These are phyloP conservation scores for Ceratocystis colombiana DNA, from an alignment of 2,329 filamentous ascomycete species.

Conservation along the genomic window DNA sequence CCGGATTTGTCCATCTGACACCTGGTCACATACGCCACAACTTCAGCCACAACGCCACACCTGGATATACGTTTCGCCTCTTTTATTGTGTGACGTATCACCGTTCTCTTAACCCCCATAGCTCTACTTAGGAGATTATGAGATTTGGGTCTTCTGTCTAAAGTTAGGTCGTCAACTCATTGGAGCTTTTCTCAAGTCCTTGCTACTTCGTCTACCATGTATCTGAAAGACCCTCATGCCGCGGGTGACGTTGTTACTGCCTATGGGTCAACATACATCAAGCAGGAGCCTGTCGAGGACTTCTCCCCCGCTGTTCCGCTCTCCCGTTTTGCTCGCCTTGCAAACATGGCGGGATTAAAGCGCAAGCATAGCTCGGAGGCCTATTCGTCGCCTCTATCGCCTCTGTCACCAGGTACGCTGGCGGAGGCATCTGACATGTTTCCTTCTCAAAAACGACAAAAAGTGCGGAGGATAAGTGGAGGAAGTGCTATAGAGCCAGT, in stretches of 20 bases:
- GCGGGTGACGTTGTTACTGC: conserved; percentile 8
- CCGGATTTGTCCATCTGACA: conserved; percentile 19
- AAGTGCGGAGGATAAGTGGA: conserved; percentile 18
- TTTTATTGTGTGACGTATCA: conserved; percentile 10
- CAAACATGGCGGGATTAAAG: conserved; percentile 16
- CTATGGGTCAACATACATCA: conserved; percentile 20
- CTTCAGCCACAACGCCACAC: conserved; percentile 15
- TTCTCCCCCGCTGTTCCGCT: conserved; percentile 5
- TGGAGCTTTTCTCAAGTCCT: conserved; percentile 8
- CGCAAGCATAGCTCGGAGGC: conserved; percentile 24
- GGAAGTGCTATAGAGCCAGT: not conserved
- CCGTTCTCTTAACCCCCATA: not conserved
- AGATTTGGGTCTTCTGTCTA: conserved; percentile 7
- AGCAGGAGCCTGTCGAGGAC: conserved; percentile 23
- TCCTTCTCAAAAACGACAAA: conserved; percentile 20
- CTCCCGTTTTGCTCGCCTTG: conserved; percentile 3
- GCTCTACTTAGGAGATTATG: conserved; percentile 13
- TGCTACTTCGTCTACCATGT: conserved; percentile 7
- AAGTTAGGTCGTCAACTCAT: not conserved
- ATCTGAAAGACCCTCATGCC: conserved; percentile 11
- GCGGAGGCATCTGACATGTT: conserved; percentile 15
- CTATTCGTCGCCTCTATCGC: conserved; percentile 22
- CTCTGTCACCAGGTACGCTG: conserved; percentile 19
- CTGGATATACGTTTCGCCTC: not conserved
- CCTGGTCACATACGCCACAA: conserved; percentile 5